phyloP scores from a whole-genome alignment of 2,329 filamentous ascomycete species.

The Graphilbum sp. region DNA sequence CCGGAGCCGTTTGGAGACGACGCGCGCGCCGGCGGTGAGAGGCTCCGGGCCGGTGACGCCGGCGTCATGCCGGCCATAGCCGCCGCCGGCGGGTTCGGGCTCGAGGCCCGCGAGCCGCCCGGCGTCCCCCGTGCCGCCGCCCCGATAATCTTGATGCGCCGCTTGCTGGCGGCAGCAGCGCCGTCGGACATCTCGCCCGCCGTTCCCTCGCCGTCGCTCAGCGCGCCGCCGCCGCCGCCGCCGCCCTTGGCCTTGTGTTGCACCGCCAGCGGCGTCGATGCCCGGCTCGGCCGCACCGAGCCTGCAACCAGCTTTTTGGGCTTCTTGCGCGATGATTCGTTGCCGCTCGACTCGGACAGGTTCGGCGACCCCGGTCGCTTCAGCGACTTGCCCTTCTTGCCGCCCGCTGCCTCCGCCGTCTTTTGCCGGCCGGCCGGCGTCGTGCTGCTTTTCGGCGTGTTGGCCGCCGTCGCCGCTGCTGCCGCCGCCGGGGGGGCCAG shows the following conservation, averaged over 20 bases:
- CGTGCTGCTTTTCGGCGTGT: conserved; percentile 52
- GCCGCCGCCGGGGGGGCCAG: too few relatives aligned
- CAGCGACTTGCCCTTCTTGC: conserved; percentile 43
- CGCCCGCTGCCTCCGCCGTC: conserved; percentile 20
- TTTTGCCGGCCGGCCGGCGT: conserved; percentile 33
- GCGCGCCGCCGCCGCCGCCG: conserved; percentile 37
- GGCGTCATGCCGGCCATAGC: conserved; percentile 15
- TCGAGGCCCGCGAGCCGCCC: conserved; percentile 42
- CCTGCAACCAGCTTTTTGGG: conserved; percentile 45
- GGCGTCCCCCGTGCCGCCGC: conserved; percentile 33
- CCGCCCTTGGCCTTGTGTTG: conserved; percentile 23
- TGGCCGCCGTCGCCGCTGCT: conserved; percentile 27
- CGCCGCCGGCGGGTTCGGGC: conserved; percentile 33
- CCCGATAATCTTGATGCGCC: conserved; percentile 38
- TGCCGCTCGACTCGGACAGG: conserved; percentile 79
- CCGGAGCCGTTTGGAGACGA: conserved; percentile 16
- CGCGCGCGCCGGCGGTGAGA: conserved; percentile 13
- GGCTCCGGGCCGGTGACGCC: conserved; percentile 9
- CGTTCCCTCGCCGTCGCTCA: conserved; percentile 58
- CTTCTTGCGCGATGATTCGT: conserved; percentile 68
- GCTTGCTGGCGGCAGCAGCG: conserved; percentile 21
- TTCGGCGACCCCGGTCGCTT: conserved; percentile 81
- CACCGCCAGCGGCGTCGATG: conserved; percentile 36
- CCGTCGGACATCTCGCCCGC: conserved; percentile 51
- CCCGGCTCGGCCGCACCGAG: conserved; percentile 33